phyloP scores from a whole-genome alignment of 257 asterid species.

The Nemophila menziesii region DNA sequence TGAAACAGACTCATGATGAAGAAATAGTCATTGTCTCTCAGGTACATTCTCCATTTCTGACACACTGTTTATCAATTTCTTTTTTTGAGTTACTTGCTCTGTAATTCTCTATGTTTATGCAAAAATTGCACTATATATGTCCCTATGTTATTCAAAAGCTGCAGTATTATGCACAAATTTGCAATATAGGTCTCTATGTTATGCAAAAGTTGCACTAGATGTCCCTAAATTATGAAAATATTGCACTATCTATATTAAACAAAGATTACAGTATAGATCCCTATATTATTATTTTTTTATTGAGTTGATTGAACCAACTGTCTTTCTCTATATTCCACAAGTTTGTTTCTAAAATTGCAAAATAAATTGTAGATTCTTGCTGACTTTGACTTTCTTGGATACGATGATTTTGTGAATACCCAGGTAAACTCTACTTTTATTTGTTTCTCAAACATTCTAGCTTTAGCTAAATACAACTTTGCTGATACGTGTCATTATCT shows the following conservation, averaged over 20 bases:
- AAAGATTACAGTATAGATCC: no score
- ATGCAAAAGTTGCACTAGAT: no score
- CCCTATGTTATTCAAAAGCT: no score
- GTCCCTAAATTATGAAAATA: no score
- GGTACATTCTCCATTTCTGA: slow-evolving; percentile 5
- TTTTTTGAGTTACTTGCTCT: not conserved
- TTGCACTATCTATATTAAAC: no score
- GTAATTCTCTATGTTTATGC: no score
- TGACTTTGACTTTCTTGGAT: slow-evolving; percentile 20
- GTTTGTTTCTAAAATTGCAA: not conserved
- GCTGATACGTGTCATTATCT: not conserved
- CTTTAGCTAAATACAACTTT: not conserved
- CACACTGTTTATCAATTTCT: not conserved
- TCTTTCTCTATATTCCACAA: not conserved
- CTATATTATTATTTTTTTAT: not conserved
- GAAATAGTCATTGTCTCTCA: slow-evolving; percentile 21
- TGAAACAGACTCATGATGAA: slow-evolving; percentile 21
- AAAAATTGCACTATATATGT: no score
- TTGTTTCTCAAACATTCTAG: no score
- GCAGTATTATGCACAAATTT: no score
- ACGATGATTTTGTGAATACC: slow-evolving; percentile 20
- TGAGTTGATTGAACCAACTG: not conserved
- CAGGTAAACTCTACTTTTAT: slow-evolving; percentile 10
- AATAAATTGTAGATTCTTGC: slow-evolving; percentile 19
- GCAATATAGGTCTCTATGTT: no score